phyloP scores from a whole-genome alignment of 1,139 yeast species.

The Blastobotrys petasosporus region DNA sequence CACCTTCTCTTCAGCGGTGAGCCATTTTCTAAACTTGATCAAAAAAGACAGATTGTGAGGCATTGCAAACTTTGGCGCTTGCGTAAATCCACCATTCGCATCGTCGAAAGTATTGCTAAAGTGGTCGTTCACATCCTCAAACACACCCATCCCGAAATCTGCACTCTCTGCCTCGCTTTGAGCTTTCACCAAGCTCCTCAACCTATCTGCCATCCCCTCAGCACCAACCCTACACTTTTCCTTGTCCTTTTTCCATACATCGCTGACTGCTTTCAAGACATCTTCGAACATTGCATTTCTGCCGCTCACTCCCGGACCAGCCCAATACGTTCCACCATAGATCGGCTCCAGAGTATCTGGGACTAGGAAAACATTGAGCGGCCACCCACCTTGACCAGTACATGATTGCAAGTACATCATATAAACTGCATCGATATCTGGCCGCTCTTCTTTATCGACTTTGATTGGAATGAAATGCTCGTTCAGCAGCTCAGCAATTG shows the following conservation, averaged over 20 bases:
- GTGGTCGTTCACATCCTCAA: conserved; percentile 26
- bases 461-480: conserved; percentile 34
- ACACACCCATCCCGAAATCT: conserved; percentile 16
- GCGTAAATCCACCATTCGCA: conserved; percentile 33
- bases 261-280: conserved; percentile 26
- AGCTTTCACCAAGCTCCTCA: conserved; percentile 24
- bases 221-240: conserved; percentile 27
- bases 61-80: conserved; percentile 36
- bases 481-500: conserved; percentile 32
- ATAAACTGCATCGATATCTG: conserved; percentile 37
- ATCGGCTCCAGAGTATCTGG: conserved; percentile 35
- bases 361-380: conserved; percentile 35
- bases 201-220: conserved; percentile 18
- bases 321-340: conserved; percentile 38
- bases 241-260: conserved; percentile 28
- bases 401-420: conserved; percentile 37
- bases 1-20: conserved; percentile 13
- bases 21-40: conserved; percentile 20
- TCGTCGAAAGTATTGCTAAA: conserved; percentile 28
- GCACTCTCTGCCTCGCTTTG: conserved; percentile 27
- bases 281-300: conserved; percentile 24
- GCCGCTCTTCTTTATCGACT: conserved; percentile 37
- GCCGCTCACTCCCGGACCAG: conserved; percentile 29
- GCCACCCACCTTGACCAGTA: conserved; percentile 40
- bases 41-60: conserved; percentile 32